Conservation (phyloP, 768 basidiomycete genomes). For the Botryobasidium botryosum region DNA sequence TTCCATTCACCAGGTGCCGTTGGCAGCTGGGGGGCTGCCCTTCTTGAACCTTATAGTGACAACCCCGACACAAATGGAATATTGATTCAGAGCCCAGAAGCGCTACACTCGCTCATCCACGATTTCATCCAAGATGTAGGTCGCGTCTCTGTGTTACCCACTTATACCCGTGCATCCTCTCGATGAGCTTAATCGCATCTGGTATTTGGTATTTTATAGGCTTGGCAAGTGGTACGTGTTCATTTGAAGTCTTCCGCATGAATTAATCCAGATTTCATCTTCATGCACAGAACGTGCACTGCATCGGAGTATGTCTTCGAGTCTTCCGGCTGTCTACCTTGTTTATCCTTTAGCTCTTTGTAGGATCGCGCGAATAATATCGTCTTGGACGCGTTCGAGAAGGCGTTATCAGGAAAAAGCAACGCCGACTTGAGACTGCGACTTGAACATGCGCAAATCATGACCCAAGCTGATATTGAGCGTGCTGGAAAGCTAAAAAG, state of each 20-base stretch:
- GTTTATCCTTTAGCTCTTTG: background rate
- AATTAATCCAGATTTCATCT: background rate
- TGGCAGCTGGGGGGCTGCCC: constrained; percentile 83
- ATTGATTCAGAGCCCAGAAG: constrained; percentile 40
- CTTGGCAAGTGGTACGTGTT: constrained; percentile 65
- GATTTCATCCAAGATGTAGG: constrained; percentile 43
- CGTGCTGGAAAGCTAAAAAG: constrained; percentile 59
- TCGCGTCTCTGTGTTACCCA: background rate
- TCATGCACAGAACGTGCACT: constrained; percentile 60
- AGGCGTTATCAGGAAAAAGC: constrained; percentile 26
- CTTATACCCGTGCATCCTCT: background rate
- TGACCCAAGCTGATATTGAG: constrained; percentile 50
- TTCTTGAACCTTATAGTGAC: constrained; percentile 72
- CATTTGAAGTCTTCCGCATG: background rate
- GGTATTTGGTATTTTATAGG: constrained; percentile 17
- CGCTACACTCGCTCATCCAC: constrained; percentile 35
- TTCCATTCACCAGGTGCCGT: constrained; percentile 56
- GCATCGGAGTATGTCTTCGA: constrained; percentile 35
- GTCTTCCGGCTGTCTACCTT: background rate
- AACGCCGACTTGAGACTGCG: constrained; percentile 34
- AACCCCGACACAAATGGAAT: constrained; percentile 54
- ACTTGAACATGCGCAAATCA: constrained; percentile 87
- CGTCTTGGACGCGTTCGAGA: constrained; percentile 70
- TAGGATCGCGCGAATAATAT: constrained; percentile 67
- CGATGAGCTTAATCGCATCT: background rate